These are phyloP conservation scores for Yamadazyma diospyri DNA, from an alignment of 1,139 yeast species.

Conservation along the genomic window DNA sequence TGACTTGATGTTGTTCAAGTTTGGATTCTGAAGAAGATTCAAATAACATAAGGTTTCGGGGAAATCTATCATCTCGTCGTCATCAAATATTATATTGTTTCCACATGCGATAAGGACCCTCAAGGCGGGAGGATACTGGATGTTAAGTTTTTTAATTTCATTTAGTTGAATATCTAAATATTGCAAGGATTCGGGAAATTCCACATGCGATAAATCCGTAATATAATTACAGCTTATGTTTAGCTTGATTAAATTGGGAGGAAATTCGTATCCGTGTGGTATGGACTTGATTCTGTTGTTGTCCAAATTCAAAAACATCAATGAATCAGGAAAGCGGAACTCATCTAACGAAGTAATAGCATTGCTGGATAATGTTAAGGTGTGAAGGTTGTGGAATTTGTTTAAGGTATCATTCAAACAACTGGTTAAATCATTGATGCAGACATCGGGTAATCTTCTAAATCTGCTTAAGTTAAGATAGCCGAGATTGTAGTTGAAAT, in stretches of 20 bases:
- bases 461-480: conserved; percentile 15
- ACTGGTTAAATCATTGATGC: conserved; percentile 5
- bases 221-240: conserved; percentile 17
- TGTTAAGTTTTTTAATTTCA: conserved; percentile 13
- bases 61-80: conserved; percentile 13
- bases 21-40: conserved; percentile 17
- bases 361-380: conserved; percentile 15
- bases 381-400: conserved; percentile 12
- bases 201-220: conserved; percentile 9
- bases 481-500: conserved; percentile 11
- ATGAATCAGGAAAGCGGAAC: conserved; percentile 12
- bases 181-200: conserved; percentile 15
- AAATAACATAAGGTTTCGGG: conserved; percentile 15
- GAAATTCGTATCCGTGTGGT: conserved; percentile 15
- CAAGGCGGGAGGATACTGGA: conserved; percentile 12
- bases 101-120: conserved; percentile 17
- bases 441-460: conserved; percentile 11
- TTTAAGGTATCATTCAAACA: conserved; percentile 8
- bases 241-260: conserved; percentile 13
- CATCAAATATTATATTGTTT: conserved; percentile 16
- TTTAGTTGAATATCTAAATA: conserved; percentile 18
- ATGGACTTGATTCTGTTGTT: conserved; percentile 14
- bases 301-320: conserved; percentile 14
- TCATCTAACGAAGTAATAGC: conserved; percentile 10
- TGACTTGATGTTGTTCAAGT: conserved; percentile 14